phyloP scores from a whole-genome alignment of 2,329 filamentous ascomycete species.

The Cytospora leucostoma region DNA sequence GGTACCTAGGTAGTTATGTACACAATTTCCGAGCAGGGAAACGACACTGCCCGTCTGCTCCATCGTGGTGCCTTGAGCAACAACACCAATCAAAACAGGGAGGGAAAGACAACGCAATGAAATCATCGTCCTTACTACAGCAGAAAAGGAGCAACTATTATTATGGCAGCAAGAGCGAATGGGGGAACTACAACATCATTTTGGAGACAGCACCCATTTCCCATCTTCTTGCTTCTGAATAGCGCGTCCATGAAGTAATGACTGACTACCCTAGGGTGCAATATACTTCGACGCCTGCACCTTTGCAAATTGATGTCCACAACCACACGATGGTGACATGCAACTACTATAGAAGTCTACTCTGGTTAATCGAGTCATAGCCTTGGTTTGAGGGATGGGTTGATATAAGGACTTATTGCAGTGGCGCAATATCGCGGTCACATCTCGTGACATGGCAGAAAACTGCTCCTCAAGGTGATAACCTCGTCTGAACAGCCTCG shows the following conservation, averaged over 20 bases:
- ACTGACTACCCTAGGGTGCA: not conserved
- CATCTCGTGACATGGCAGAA: no score
- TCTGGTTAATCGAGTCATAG: no score
- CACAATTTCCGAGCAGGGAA: not conserved
- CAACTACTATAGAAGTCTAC: no score
- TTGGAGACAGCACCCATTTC: not conserved
- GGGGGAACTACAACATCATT: not conserved
- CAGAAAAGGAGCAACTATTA: not conserved
- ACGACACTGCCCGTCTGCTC: not conserved
- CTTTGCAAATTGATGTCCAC: no score
- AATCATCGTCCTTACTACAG: not conserved
- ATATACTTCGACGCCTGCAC: no score
- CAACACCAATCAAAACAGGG: not conserved
- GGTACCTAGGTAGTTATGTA: no score
- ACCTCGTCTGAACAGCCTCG: no score
- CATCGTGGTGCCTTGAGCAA: not conserved
- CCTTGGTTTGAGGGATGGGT: no score
- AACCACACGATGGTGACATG: no score
- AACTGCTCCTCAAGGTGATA: no score
- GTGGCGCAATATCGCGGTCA: no score
- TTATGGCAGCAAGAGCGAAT: not conserved
- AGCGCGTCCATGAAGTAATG: not conserved
- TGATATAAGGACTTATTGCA: no score
- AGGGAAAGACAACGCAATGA: not conserved
- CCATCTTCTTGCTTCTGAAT: not conserved